Percentiles rank a stretch among this genome's conserved stretches.
These are phyloP conservation scores for Protea cynaroides DNA, from an alignment of 164 flowering plant genomes.

Conservation along the genomic window DNA sequence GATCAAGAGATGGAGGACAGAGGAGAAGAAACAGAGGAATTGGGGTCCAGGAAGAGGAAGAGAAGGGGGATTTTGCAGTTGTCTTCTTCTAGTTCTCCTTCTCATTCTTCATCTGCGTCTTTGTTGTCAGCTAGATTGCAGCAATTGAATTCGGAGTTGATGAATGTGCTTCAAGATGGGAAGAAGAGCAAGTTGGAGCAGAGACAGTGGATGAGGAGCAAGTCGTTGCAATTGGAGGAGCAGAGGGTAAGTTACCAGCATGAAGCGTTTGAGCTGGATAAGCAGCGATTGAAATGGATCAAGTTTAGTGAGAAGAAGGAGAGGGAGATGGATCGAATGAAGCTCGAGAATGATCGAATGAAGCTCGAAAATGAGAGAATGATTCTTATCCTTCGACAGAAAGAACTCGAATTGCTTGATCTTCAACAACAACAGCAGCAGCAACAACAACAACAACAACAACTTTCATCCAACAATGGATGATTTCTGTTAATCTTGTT, in stretches of 20 bases:
- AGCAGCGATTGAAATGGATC: conserved; percentile 76
- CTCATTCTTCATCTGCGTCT: conserved; percentile 10
- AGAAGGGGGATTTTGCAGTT: conserved; percentile 9
- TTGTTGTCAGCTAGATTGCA: conserved; percentile 21
- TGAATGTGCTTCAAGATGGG: conserved; percentile 46
- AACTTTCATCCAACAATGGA: conserved; percentile 34
- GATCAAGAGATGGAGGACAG: conserved; percentile 10
- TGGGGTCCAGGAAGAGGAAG: conserved; percentile 23
- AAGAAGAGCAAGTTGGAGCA: conserved; percentile 55
- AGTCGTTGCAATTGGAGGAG: conserved; percentile 59
- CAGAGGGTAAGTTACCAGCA: conserved; percentile 44
- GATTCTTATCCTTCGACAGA: conserved; percentile 61
- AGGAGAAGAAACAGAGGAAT: conserved; percentile 23
- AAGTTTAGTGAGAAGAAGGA: conserved; percentile 82
- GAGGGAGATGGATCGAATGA: conserved; percentile 84
- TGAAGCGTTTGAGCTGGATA: conserved; percentile 74
- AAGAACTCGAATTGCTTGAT: conserved; percentile 62
- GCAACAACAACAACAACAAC: conserved; percentile 41
- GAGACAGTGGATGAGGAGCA: conserved; percentile 59
- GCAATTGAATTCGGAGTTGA: conserved; percentile 42
- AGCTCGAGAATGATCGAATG: conserved; percentile 59
- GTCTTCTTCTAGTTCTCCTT: too few relatives aligned
- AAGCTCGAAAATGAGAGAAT: conserved; percentile 76
- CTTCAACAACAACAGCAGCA: conserved; percentile 35
- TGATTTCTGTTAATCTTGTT: conserved; percentile 21